Percentiles rank a stretch among this genome's conserved stretches.
phyloP scores from a whole-genome alignment of 768 basidiomycete genomes.

The Gloeostereum incarnatum region DNA sequence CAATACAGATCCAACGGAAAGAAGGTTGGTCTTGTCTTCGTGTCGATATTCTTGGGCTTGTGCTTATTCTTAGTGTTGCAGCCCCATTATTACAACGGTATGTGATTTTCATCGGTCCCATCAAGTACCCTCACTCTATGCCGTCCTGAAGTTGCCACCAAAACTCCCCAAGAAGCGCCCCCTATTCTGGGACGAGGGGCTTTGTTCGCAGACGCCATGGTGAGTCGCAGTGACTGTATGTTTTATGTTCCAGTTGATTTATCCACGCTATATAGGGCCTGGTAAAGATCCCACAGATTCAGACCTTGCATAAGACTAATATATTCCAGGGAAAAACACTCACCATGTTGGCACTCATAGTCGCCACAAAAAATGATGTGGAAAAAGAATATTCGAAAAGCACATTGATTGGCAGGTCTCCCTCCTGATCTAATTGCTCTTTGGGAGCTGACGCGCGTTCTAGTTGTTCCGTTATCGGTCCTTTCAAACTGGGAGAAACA shows the following conservation, averaged over 20 bases:
- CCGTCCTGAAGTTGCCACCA: conserved; percentile 56
- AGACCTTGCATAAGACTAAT: conserved; percentile 4
- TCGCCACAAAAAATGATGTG: conserved; percentile 66
- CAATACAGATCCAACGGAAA: conserved; percentile 46
- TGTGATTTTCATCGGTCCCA: conserved; percentile 12
- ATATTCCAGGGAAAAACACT: conserved; percentile 76
- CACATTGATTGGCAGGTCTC: conserved; percentile 67
- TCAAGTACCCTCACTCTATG: conserved; percentile 2
- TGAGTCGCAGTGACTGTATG: conserved; percentile 9
- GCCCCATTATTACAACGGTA: conserved; percentile 65
- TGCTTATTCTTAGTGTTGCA: too few relatives aligned
- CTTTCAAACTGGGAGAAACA: conserved; percentile 88
- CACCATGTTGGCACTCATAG: conserved; percentile 74
- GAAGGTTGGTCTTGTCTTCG: conserved; percentile 34
- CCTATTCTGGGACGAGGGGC: conserved; percentile 79
- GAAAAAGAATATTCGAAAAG: conserved; percentile 46
- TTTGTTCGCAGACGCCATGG: conserved; percentile 88
- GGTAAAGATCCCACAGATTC: conserved; percentile 14
- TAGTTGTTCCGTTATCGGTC: conserved; percentile 78
- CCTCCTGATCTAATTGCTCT: background rate
- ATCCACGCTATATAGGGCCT: conserved; percentile 25
- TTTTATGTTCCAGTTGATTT: background rate
- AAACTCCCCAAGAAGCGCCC: conserved; percentile 55
- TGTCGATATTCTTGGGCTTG: too few relatives aligned
- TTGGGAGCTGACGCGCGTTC: background rate